A percentile compares a stretch with the other conserved stretches of the same genome.
Evolutionary conservation across 2,329 filamentous ascomycete genomes (phyloP).

Genomic region (Colletotrichum gloeosporioides): DNA sequence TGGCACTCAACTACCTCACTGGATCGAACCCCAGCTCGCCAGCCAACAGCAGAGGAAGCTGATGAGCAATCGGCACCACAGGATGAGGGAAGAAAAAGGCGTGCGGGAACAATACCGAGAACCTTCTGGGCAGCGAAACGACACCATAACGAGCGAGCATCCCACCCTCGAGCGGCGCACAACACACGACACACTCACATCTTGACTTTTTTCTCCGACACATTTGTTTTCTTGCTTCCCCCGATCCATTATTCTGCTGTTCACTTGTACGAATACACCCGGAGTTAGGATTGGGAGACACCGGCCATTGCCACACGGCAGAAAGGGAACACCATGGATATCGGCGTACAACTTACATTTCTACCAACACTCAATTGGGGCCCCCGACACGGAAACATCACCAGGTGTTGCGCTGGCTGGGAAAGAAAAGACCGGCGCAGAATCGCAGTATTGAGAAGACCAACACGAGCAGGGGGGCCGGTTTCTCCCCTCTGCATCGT

Average conservation of each 20-base stretch:
- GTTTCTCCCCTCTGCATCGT: background rate
- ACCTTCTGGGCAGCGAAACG: background rate
- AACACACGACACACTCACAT: background rate
- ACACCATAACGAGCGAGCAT: slow-evolving; percentile 3
- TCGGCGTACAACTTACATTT: slow-evolving; percentile 21
- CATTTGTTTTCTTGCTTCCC: background rate
- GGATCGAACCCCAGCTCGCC: slow-evolving; percentile 46
- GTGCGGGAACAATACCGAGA: background rate
- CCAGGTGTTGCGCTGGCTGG: background rate
- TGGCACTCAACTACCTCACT: slow-evolving; percentile 67
- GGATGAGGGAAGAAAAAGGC: background rate
- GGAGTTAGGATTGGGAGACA: slow-evolving; percentile 21
- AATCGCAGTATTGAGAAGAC: background rate
- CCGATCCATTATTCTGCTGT: background rate
- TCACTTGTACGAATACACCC: slow-evolving; percentile 22
- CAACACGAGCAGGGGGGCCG: background rate
- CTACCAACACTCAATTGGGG: slow-evolving; percentile 8
- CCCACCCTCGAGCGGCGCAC: slow-evolving; percentile 9
- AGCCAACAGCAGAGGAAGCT: slow-evolving; percentile 28
- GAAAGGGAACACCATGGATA: slow-evolving; percentile 15
- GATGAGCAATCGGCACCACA: background rate
- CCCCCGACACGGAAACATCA: background rate
- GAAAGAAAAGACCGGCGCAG: background rate
- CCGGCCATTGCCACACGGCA: slow-evolving; percentile 22
- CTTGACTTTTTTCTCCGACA: background rate